Percentiles rank a stretch among this genome's conserved stretches.
These are phyloP conservation scores for Lepiota venenata DNA, from an alignment of 768 basidiomycete species.

Conservation along the genomic window DNA sequence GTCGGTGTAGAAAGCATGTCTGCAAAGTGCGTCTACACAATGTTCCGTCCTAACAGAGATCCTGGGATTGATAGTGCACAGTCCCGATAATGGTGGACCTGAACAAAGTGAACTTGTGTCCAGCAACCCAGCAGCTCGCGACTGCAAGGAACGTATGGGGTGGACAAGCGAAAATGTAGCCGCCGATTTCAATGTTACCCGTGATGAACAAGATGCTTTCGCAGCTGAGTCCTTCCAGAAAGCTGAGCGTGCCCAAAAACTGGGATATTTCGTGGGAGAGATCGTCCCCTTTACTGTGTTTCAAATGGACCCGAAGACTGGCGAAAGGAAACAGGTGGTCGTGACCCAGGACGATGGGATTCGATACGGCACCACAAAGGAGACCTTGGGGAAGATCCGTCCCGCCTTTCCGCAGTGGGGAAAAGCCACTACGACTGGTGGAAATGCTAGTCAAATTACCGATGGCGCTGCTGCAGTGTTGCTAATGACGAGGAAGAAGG, in stretches of 20 bases:
- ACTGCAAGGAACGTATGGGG: slow-evolving; percentile 75
- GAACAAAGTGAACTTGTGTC: slow-evolving; percentile 60
- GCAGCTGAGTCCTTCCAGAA: slow-evolving; percentile 76
- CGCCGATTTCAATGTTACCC: slow-evolving; percentile 62
- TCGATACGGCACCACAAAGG: slow-evolving; percentile 68
- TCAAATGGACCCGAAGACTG: slow-evolving; percentile 53
- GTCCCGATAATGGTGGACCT: slow-evolving; percentile 63
- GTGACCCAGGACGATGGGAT: slow-evolving; percentile 77
- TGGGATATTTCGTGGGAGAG: slow-evolving; percentile 62
- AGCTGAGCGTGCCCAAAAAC: slow-evolving; percentile 70
- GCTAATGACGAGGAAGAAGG: slow-evolving; percentile 77
- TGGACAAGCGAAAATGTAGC: slow-evolving; percentile 92
- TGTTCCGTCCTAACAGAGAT: not conserved
- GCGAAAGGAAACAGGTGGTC: slow-evolving; percentile 47
- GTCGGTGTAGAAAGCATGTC: slow-evolving; percentile 90
- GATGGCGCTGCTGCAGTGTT: slow-evolving; percentile 82
- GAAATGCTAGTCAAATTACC: slow-evolving; percentile 83
- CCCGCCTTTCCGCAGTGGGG: slow-evolving; percentile 86
- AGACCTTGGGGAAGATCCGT: slow-evolving; percentile 58
- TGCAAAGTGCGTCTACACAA: slow-evolving; percentile 44
- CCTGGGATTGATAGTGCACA: slow-evolving; percentile 23
- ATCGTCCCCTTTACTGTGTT: slow-evolving; percentile 76
- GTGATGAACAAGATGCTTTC: slow-evolving; percentile 73
- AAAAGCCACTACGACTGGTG: slow-evolving; percentile 69
- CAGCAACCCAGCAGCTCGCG: slow-evolving; percentile 49